A percentile compares a stretch with the other conserved stretches of the same genome.
Evolutionary conservation across 1,284 basidiomycete species (phyloP).

Genomic region (Rhodotorula sp.): DNA sequence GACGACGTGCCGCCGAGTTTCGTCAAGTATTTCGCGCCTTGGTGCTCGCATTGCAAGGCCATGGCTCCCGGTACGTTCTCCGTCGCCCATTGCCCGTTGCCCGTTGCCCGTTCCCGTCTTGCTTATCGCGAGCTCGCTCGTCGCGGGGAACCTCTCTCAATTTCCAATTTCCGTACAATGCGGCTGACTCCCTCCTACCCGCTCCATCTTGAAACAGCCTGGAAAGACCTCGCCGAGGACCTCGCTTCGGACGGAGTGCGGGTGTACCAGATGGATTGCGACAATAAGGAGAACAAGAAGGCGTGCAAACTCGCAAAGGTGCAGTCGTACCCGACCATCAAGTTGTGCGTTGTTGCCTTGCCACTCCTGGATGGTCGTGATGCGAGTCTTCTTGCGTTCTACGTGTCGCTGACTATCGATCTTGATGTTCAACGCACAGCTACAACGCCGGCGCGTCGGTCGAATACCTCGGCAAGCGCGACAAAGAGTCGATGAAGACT

Average conservation of each 20-base stretch:
- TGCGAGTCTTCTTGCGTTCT: too few relatives aligned
- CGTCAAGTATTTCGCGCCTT: conserved; percentile 88
- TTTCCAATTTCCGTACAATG: too few relatives aligned
- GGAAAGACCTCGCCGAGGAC: conserved; percentile 66
- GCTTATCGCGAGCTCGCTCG: too few relatives aligned
- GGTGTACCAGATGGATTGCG: conserved; percentile 83
- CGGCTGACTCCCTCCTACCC: too few relatives aligned
- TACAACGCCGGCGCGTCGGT: conserved; percentile 55
- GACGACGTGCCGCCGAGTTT: conserved; percentile 61
- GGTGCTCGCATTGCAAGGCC: conserved; percentile 70
- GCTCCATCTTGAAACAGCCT: too few relatives aligned
- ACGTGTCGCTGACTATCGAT: too few relatives aligned
- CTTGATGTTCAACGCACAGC: too few relatives aligned
- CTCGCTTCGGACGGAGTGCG: conserved; percentile 65
- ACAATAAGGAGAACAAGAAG: conserved; percentile 57
- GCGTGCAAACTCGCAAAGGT: conserved; percentile 68
- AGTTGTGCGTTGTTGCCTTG: conserved; percentile 57
- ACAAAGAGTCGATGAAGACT: conserved; percentile 63
- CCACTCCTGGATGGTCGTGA: too few relatives aligned
- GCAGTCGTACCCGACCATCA: conserved; percentile 73
- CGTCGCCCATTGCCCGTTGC: too few relatives aligned
- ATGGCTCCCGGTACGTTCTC: conserved; percentile 54
- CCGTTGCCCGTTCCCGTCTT: too few relatives aligned
- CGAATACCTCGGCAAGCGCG: conserved; percentile 69
- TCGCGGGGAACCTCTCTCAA: too few relatives aligned